phyloP scores from a whole-genome alignment of 805 yeast genomes.

The Candida odintsovae region DNA sequence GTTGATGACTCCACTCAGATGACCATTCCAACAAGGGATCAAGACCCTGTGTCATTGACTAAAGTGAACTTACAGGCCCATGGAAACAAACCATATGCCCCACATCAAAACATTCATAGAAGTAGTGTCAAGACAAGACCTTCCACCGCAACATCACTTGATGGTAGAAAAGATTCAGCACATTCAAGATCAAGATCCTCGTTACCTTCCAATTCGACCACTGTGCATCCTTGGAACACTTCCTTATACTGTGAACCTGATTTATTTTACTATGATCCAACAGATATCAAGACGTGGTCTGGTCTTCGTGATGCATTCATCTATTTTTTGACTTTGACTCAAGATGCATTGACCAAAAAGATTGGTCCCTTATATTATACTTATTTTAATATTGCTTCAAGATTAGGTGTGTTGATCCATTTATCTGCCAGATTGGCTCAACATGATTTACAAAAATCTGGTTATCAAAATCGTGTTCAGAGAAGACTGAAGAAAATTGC shows the following conservation, averaged over 20 bases:
- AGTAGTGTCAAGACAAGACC: slow-evolving; percentile 12
- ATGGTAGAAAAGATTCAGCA: slow-evolving; percentile 8
- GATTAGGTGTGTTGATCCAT: slow-evolving; percentile 47
- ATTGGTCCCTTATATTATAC: slow-evolving; percentile 47
- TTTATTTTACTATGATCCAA: slow-evolving; percentile 51
- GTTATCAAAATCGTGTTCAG: slow-evolving; percentile 41
- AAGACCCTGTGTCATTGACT: slow-evolving; percentile 10
- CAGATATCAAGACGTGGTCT: slow-evolving; percentile 59
- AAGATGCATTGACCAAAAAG: slow-evolving; percentile 45
- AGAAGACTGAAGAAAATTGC: slow-evolving; percentile 47
- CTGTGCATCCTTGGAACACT: slow-evolving; percentile 24
- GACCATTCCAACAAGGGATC: slow-evolving; percentile 21
- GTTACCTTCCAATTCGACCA: slow-evolving; percentile 10
- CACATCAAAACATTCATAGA: slow-evolving; percentile 19
- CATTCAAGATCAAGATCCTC: slow-evolving; percentile 15
- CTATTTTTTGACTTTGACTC: slow-evolving; percentile 40
- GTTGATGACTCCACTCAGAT: slow-evolving; percentile 28
- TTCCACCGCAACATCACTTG: slow-evolving; percentile 11
- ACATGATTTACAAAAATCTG: slow-evolving; percentile 42
- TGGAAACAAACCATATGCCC: background rate
- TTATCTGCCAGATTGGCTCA: slow-evolving; percentile 49
- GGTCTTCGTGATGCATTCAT: slow-evolving; percentile 43
- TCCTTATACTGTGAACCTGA: slow-evolving; percentile 28
- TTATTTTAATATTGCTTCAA: slow-evolving; percentile 48
- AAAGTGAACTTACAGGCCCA: slow-evolving; percentile 24